Percentiles rank a stretch among this genome's conserved stretches.
These are phyloP conservation scores for Hibiscus mutabilis DNA, from an alignment of 345 rosid species.

Conservation along the genomic window DNA sequence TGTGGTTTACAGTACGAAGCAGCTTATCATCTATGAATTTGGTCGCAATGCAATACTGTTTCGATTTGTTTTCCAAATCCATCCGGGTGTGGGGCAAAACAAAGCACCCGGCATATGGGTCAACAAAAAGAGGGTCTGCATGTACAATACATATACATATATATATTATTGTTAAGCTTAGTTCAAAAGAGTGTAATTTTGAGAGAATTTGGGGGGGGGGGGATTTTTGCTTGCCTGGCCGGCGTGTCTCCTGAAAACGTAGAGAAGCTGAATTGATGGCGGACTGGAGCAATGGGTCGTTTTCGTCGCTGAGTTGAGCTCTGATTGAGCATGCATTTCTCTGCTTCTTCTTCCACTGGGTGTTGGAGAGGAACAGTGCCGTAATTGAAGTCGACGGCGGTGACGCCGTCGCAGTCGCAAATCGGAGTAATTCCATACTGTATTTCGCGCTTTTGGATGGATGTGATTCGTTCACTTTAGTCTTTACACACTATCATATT, in stretches of 20 bases:
- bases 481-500: no score
- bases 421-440: constrained; percentile 23
- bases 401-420: neutral
- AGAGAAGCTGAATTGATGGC: constrained; percentile 61
- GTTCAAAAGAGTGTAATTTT: neutral
- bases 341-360: constrained; percentile 8
- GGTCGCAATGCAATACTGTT: constrained; percentile 71
- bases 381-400: constrained; percentile 3
- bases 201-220: neutral
- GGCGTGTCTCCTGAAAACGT: constrained; percentile 74
- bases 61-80: constrained; percentile 35
- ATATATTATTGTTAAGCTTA: neutral
- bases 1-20: constrained; percentile 44
- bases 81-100: constrained; percentile 37
- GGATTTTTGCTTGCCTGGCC: constrained; percentile 35
- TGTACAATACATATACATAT: neutral
- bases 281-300: constrained; percentile 52
- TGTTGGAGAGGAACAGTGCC: neutral
- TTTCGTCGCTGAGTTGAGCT: constrained; percentile 40
- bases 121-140: constrained; percentile 79
- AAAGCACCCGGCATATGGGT: constrained; percentile 83
- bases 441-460: neutral
- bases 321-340: constrained; percentile 19
- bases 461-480: neutral
- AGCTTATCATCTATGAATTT: constrained; percentile 80